Base-by-base conservation (phyloP, 2,329 filamentous ascomycete genomes). In the Talaromyces amestolkiae region DNA sequence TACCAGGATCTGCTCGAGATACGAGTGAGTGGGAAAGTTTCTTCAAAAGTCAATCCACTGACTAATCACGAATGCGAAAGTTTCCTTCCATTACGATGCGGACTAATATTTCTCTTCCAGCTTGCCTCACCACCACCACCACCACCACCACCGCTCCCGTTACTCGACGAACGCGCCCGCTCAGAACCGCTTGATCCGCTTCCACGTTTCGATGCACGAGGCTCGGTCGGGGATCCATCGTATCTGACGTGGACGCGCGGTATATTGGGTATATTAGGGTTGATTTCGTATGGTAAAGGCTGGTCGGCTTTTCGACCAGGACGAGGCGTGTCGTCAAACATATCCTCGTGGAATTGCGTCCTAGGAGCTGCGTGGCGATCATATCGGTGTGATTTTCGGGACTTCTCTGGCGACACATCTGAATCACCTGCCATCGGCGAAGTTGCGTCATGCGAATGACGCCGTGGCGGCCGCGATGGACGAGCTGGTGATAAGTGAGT, bases 401-500 rank as follows among this genome's bases (percentile, higher is more conserved):
- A 61, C 2, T 31, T 22, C 15, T 56, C 39, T 11, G 35, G 45
- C 17, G 47, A 22, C 7, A 43, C 19, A 15, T 68, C 65, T 33
- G 45, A 54, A 24, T 60, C 63, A 7, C 64, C 53, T 19, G 67
- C 9, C 67, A 61, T 3, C 31, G 59, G 31, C 11, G 58, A 45
- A 7, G 65, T 56, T 6, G 60, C 65, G 27, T 79, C 77, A 53
- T 79, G 77, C 3, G 75, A 78, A 67, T 77, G 77, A 5, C 75
- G 74, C 27, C 76, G 73, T n/a, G 43, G 35, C 4, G 72, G 68
- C 24, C 72, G 68, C 19, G 68, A 66, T 15, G 68, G 41, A 3
- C 69, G 66, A 4, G 69, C 69, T 1, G 74, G 74, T 11, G 75
- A 75, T 1, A 78, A 65, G 61, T 76, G 70, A 3, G 69, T 69